Base-by-base conservation (phyloP, 2,329 filamentous ascomycete genomes). In the Septoria linicola region DNA sequence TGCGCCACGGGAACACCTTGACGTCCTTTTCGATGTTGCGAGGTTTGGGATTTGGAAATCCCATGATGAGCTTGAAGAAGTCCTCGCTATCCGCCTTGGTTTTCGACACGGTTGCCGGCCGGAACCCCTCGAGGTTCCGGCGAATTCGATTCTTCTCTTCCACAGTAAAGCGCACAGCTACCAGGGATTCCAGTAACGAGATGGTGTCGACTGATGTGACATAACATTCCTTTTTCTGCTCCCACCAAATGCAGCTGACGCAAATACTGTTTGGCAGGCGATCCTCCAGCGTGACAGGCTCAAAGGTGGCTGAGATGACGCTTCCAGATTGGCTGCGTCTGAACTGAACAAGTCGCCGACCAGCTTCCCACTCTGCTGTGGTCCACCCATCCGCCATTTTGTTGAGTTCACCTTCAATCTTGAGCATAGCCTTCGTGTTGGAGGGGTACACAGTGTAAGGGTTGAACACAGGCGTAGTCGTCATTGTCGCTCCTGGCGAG, bases 51-150 rank as follows among this genome's bases (percentile, higher is more conserved):
- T 87, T 88, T 10, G 90, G 89, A 67, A 97, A 97, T 1, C 84
- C 89, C 93, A 99, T 99, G 73, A 99, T 97, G 63, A 96, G 80
- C 75, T 96, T 96, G 83, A 97, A 97, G 71, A 97, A 97, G 49
- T 95, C 89, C 69, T 97, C 92, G 68, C 88, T 96, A 53, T 97
- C 92, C 1, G 84, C 67, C 72, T 95, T 96, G 51, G 85, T 84
- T 72, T 99, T 99, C 61, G 90, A 96, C 14, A 99, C 90, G 0
- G 93, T 99, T 58, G 89, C 73, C 1, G 93, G 93, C 30, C 89
- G 85, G 75, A 96, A 97, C 0, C 91, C 91, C 69, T 99, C 93
- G 27, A 99, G 77, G 66, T 99, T 99, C 57, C 93, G 84, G 23
- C 93, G 85, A 63, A 99, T 97, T 45, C 93, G 84, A 70, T 99